Evolutionary conservation across 2,329 filamentous ascomycete species (phyloP).

Genomic region (Penicillium rolfsii): DNA sequence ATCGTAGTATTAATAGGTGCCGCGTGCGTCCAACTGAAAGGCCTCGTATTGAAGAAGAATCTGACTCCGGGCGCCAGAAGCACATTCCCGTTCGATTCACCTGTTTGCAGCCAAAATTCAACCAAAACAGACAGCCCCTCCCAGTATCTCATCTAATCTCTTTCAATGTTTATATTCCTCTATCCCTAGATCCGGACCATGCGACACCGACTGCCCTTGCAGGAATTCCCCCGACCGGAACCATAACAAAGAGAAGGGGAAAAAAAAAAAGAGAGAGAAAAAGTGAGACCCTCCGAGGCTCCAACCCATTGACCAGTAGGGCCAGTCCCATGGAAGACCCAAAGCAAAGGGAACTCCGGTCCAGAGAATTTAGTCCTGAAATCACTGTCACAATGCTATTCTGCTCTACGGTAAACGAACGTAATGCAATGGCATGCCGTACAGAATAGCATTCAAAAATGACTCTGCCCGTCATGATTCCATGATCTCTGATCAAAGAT

Average conservation of each 20-base stretch:
- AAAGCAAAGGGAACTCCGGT: neutral
- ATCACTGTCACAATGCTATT: neutral
- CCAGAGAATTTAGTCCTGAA: neutral
- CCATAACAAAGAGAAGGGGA: neutral
- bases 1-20: constrained; percentile 2
- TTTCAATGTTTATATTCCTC: constrained; percentile 1
- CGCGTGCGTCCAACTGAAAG: neutral
- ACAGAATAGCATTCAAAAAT: no score
- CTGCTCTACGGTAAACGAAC: no score
- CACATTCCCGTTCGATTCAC: neutral
- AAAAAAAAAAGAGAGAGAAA: neutral
- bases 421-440: no score
- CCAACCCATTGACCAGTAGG: neutral
- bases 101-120: neutral
- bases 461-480: neutral
- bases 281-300: no score
- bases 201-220: constrained; percentile 5
- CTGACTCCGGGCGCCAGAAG: neutral
- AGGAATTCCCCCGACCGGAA: neutral
- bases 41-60: neutral
- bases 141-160: neutral
- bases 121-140: neutral
- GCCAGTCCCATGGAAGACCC: neutral
- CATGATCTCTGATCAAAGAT: neutral
- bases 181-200: constrained; percentile 3